Percentiles rank a stretch among this genome's conserved stretches.
phyloP scores from a whole-genome alignment of 1,284 basidiomycete genomes.

The Austroboletus niveus region DNA sequence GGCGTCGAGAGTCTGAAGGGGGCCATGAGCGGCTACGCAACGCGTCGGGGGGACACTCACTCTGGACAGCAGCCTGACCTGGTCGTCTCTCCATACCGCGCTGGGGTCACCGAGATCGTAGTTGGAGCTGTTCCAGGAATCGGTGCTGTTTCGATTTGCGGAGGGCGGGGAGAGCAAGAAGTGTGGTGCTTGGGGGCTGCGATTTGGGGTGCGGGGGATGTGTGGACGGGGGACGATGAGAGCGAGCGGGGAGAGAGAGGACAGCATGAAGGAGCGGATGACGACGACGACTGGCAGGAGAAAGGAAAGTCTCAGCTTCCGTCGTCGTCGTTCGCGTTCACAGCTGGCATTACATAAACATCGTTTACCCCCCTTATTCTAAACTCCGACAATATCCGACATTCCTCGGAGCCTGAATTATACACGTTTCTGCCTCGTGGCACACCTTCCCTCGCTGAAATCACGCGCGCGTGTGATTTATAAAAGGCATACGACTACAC shows the following conservation, averaged over 20 bases:
- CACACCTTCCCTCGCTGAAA: slow-evolving; percentile 17
- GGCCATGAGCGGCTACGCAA: slow-evolving; percentile 6
- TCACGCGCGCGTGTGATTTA: slow-evolving; percentile 21
- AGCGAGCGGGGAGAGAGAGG: slow-evolving; percentile 47
- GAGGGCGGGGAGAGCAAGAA: slow-evolving; percentile 48
- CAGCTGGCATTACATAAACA: slow-evolving; percentile 21
- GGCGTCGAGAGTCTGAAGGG: slow-evolving; percentile 64
- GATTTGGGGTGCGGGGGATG: slow-evolving; percentile 50
- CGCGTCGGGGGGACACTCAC: slow-evolving; percentile 40
- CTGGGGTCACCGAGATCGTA: slow-evolving; percentile 55
- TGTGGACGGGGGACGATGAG: slow-evolving; percentile 54
- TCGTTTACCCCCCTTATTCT: slow-evolving; percentile 19
- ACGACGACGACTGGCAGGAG: slow-evolving; percentile 12
- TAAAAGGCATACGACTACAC: neutral
- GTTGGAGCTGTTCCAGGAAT: slow-evolving; percentile 80
- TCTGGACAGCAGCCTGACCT: slow-evolving; percentile 61
- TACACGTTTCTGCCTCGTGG: slow-evolving; percentile 29
- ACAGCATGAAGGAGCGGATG: slow-evolving; percentile 35
- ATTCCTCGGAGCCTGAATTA: neutral
- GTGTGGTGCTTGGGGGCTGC: slow-evolving; percentile 44
- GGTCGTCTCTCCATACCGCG: slow-evolving; percentile 72
- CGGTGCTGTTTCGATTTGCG: slow-evolving; percentile 66
- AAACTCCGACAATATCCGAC: slow-evolving; percentile 25
- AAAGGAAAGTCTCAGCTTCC: slow-evolving; percentile 24
- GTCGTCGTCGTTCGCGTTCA: slow-evolving; percentile 30